Evolutionary conservation across 208 protist genomes (phyloP), one percentile per base, ranked within the genome.

Genomic region (Leishmania guyanensis): DNA sequence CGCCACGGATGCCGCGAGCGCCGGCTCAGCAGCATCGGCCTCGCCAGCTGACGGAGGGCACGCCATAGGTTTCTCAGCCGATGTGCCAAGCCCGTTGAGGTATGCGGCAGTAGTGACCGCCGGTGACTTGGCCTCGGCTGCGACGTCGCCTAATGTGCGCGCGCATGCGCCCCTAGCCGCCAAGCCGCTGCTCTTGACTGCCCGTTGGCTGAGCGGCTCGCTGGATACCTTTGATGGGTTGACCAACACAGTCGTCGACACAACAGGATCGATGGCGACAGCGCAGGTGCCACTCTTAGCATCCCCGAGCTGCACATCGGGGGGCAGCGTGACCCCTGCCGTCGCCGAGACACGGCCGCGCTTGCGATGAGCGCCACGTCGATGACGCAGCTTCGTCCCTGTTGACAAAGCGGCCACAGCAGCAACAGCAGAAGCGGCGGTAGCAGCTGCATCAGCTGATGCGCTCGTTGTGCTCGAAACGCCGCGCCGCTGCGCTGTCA

Each of bases 311-410:
- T 33, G 39, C 0, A 36, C 58, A 60, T 51, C 43, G 10, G 51
- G 48, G 12, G 51, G 71, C n/a, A 29, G n/a, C 8, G 50, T 60
- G 26, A 50, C 51, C 48, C 5, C 56, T 39, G 22, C 62, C 20
- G 60, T 51, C 53, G 33, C 58, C 36, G 76, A 68, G 56, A 79
- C 53, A 20, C 77, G 65, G 9, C 58, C 77, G 48, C 82, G 82
- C 66, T 79, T 85, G 39, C 82, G 82, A 53, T 85, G 82, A 26
- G 54, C 72, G 1, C 77, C 77, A 29, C 82, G 82, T 8, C 82
- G 82, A 53, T 85, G 77, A 20, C 77, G 82, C 70, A 75, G 26
- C 72, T 62, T 65, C 12, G 71, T 62, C 33, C 43, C 43, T 0
- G 72, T 81, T 33, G 82, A 81, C 51, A 75, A 20, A 0, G 66